Evolutionary conservation across 345 rosid species (phyloP).

Genomic region (Garcia nutans): DNA sequence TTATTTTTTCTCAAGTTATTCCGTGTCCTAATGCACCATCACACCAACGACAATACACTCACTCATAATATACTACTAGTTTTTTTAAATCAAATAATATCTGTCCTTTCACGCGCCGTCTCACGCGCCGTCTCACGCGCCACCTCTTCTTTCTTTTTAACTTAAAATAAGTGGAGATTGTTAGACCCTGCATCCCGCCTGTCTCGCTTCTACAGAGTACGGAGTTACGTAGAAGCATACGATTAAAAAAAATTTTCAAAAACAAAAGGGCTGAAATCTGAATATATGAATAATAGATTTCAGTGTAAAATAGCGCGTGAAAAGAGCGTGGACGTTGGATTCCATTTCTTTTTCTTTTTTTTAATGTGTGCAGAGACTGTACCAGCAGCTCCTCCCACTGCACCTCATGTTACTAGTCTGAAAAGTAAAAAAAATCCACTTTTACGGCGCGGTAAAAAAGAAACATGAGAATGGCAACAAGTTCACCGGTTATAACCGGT

Average conservation of each 20-base stretch:
- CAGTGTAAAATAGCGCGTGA: neutral
- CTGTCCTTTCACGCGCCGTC: no score
- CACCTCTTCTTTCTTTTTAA: neutral
- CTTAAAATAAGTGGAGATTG: no score
- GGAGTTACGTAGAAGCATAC: neutral
- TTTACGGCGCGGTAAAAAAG: constrained; percentile 26
- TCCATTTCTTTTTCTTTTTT: neutral
- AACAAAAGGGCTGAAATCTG: neutral
- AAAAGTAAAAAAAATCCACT: neutral
- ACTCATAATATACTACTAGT: neutral
- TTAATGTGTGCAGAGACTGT: neutral
- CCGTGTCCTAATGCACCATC: constrained; percentile 19
- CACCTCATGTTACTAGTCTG: constrained; percentile 7
- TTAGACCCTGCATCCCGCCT: neutral
- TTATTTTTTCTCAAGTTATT: constrained; percentile 26
- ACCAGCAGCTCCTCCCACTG: neutral
- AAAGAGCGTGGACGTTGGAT: constrained; percentile 7
- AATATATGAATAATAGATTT: neutral
- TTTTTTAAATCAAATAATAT: no score
- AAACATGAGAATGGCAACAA: neutral
- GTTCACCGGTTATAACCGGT: constrained; percentile 23
- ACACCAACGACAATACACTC: neutral
- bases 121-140: constrained; percentile 9
- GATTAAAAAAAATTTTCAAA: neutral
- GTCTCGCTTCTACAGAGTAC: neutral